Conservation (phyloP, 225 moss, liverwort and hornwort species). For the Pseudoscleropodium purum region DNA sequence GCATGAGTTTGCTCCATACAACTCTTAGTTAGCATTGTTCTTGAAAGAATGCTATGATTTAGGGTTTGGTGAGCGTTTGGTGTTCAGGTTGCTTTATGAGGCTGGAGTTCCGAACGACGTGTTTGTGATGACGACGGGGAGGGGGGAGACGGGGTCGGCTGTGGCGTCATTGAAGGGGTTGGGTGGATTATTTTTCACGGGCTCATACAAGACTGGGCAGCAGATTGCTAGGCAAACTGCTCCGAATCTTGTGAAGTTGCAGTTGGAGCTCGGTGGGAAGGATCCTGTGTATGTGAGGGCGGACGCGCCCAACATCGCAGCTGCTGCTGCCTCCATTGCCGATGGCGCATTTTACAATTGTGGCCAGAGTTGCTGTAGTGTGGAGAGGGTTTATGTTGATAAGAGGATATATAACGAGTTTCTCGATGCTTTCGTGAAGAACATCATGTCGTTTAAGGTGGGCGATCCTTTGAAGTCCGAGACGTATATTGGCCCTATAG, state of each 20-base stretch:
- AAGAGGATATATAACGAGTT: conserved; percentile 75
- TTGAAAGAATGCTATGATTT: background rate
- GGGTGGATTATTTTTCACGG: conserved; percentile 88
- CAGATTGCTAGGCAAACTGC: conserved; percentile 69
- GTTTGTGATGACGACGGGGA: conserved; percentile 72
- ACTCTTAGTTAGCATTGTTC: background rate
- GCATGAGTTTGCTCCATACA: background rate
- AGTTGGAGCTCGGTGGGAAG: conserved; percentile 93
- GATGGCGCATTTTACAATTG: conserved; percentile 96
- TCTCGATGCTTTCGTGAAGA: conserved; percentile 58
- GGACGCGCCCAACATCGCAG: conserved; percentile 60
- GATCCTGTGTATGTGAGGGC: conserved; percentile 83
- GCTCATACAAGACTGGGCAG: conserved; percentile 74
- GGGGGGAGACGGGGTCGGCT: conserved; percentile 65
- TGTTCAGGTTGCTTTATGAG: conserved; percentile 55
- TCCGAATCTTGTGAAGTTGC: conserved; percentile 84
- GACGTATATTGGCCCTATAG: conserved; percentile 87
- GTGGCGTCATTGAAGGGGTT: conserved; percentile 67
- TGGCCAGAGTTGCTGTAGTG: conserved; percentile 97
- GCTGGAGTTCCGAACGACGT: conserved; percentile 79
- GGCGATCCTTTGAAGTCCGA: conserved; percentile 82
- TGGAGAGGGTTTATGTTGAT: conserved; percentile 95
- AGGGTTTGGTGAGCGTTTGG: background rate
- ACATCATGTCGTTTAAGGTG: conserved; percentile 75
- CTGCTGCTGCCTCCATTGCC: conserved; percentile 69